Percentiles rank a stretch among this genome's conserved stretches.
These are phyloP conservation scores for Hymenoscyphus repandus DNA, from an alignment of 2,329 filamentous ascomycete genomes.

Conservation along the genomic window DNA sequence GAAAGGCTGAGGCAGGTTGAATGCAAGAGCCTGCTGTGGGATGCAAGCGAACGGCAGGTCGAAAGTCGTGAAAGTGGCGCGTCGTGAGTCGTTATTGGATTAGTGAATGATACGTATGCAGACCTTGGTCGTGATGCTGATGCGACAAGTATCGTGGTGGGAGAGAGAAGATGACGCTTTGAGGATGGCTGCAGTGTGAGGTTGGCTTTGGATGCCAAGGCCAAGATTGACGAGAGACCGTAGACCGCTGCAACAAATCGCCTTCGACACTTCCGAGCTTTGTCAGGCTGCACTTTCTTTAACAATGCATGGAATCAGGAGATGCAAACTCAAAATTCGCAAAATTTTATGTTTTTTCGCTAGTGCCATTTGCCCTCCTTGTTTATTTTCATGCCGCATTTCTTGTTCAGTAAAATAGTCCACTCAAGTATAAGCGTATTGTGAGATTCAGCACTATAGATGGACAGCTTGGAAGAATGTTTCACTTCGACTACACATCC, in stretches of 20 bases:
- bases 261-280: neutral
- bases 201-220: neutral
- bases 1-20: slow-evolving; percentile 6
- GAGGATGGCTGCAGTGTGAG: neutral
- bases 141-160: neutral
- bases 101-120: neutral
- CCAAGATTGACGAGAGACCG: neutral
- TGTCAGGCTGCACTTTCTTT: no score
- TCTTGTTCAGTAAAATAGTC: no score
- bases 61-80: neutral
- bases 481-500: no score
- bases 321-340: no score
- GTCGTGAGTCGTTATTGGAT: neutral
- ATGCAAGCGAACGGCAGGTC: neutral
- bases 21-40: neutral
- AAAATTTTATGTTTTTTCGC: no score
- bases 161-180: neutral
- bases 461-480: no score
- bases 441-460: no score
- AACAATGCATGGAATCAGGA: no score
- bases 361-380: no score
- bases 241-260: neutral
- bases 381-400: no score
- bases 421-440: no score
- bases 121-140: neutral